Conservation (phyloP, 139 green algal species). For the Chlamydomonas sphaeroides region DNA sequence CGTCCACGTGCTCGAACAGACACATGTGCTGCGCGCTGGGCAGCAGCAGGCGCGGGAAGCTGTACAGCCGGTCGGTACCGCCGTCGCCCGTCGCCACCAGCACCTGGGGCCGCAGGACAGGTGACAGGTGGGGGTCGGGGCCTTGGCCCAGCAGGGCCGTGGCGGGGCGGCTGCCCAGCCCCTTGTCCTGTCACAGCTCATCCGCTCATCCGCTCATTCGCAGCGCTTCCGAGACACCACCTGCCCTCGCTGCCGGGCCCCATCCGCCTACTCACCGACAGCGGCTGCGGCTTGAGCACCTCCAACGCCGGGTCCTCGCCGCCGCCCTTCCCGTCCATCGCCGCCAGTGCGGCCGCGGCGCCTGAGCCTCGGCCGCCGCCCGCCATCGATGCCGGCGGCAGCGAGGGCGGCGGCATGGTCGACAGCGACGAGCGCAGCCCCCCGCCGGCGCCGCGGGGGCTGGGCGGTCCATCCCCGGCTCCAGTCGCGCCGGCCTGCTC, state of each 20-base stretch:
- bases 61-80: conserved; percentile 52
- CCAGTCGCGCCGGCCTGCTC: not conserved
- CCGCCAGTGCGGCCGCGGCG: not conserved
- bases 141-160: too few relatives aligned
- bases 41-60: conserved; percentile 46
- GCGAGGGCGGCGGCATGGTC: too few relatives aligned
- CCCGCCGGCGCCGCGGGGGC: too few relatives aligned
- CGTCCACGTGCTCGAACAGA: conserved; percentile 62
- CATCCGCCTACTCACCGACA: conserved; percentile 30
- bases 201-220: too few relatives aligned
- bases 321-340: not conserved
- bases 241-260: too few relatives aligned
- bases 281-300: conserved; percentile 1
- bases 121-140: too few relatives aligned
- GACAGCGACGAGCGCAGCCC: too few relatives aligned
- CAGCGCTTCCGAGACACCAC: too few relatives aligned
- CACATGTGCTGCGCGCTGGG: conserved; percentile 44
- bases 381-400: too few relatives aligned
- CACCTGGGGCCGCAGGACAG: too few relatives aligned
- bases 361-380: not conserved
- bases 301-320: not conserved
- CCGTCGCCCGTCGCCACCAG: conserved; percentile 55
- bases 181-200: too few relatives aligned
- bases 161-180: too few relatives aligned
- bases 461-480: not conserved